Conservation (phyloP, 768 basidiomycete genomes). For the Russula foetens region DNA sequence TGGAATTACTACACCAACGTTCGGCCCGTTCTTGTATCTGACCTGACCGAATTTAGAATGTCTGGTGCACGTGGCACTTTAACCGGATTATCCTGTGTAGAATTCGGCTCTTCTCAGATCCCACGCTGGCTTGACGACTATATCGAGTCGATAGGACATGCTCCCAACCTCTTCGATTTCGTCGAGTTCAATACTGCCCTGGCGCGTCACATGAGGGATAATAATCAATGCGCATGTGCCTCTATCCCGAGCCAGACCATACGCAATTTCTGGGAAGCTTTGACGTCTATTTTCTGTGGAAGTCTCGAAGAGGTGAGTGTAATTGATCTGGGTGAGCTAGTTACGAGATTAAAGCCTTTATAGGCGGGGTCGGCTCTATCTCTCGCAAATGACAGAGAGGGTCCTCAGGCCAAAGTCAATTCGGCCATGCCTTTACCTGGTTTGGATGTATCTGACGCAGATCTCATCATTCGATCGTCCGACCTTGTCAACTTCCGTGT, state of each 20-base stretch:
- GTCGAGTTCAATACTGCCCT: background rate
- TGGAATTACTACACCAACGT: background rate
- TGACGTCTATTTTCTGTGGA: background rate
- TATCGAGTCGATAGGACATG: background rate
- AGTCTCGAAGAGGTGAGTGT: background rate
- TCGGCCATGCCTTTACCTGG: background rate
- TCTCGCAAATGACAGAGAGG: background rate
- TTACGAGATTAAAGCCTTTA: background rate
- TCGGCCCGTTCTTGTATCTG: background rate
- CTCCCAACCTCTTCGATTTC: background rate
- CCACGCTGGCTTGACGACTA: slow-evolving; percentile 3
- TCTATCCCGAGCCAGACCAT: background rate
- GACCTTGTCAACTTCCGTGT: background rate
- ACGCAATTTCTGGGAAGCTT: background rate
- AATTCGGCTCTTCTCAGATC: background rate
- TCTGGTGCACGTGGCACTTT: background rate
- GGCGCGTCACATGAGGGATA: background rate
- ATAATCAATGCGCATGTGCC: background rate
- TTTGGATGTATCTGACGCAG: background rate
- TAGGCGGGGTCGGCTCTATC: background rate
- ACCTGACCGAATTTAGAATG: background rate
- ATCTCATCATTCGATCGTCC: slow-evolving; percentile 1
- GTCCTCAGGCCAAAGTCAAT: background rate
- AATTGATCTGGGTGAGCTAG: too few relatives aligned
- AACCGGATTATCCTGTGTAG: background rate